These are phyloP conservation scores for Plantago coronopus DNA, from an alignment of 305 asterid species.

Conservation along the genomic window DNA sequence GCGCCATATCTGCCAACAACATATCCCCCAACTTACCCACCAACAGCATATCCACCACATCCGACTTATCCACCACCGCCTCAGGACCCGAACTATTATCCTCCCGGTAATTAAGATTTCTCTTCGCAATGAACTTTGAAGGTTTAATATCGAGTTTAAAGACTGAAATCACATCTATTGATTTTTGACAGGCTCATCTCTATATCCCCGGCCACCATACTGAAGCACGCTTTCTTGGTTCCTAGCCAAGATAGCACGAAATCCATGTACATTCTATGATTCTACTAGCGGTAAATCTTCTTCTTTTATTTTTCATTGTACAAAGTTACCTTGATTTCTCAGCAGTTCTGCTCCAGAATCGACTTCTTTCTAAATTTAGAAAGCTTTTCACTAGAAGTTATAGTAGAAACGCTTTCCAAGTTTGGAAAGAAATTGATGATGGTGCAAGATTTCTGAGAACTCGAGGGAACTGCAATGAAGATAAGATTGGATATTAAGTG, in stretches of 20 bases:
- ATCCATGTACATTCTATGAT: not conserved
- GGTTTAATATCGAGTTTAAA: not conserved
- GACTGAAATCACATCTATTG: slow-evolving; percentile 17
- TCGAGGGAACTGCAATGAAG: not conserved
- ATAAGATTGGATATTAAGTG: not conserved
- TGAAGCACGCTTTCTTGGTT: slow-evolving; percentile 26
- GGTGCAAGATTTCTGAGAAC: not conserved
- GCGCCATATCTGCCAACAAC: slow-evolving; percentile 39
- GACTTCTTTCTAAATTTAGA: not conserved
- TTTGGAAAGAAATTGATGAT: not conserved
- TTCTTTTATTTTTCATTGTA: not conserved
- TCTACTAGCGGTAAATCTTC: not conserved
- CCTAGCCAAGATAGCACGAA: slow-evolving; percentile 4
- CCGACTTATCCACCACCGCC: slow-evolving; percentile 64
- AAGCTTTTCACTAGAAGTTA: not conserved
- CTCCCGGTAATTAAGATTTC: slow-evolving; percentile 55
- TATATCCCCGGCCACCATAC: slow-evolving; percentile 72
- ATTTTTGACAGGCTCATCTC: slow-evolving; percentile 44
- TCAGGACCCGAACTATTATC: slow-evolving; percentile 40
- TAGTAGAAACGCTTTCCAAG: not conserved
- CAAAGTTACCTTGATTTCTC: not conserved
- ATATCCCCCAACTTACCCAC: slow-evolving; percentile 58
- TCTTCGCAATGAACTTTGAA: not conserved
- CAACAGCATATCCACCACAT: slow-evolving; percentile 52
- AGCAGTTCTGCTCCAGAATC: not conserved